Evolutionary conservation across 2,329 filamentous ascomycete genomes (phyloP), one percentile per base, ranked within the genome.

Genomic region (Colletotrichum tamarilloi): DNA sequence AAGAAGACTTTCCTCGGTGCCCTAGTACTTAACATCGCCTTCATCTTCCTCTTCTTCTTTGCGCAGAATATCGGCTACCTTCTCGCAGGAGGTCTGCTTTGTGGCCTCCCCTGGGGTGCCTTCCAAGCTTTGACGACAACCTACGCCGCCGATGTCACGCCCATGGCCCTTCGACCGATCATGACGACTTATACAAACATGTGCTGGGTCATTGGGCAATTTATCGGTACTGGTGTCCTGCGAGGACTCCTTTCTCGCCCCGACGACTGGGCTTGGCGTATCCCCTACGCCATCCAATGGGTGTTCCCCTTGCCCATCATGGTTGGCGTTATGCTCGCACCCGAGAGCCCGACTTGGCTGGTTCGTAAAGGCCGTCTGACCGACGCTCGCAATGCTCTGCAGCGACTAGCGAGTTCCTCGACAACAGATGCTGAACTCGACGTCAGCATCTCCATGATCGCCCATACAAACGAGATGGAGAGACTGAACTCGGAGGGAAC

Each of bases 211-310:
- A 80, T 85, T 9, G 85, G 85, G 1, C 83, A 85, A 64, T 76
- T 86, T 12, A 76, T 84, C 2, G 79, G 78, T 0, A 79, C 80
- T 1, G 82, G 80, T 0, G 80, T 85, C 3, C 78, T 84, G 19
- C 78, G 80, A 24, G 79, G 76, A 5, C 76, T 85, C 4, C 68
- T 82, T 3, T 70, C 78, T 35, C 75, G 78, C 5, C 75, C 74
- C 0, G 78, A 80, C 0, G 74, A 85, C 64, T 83, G 81, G 81
- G 78, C 79, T 3, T 84, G 82, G 67, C 78, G 81, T 2, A 81
- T 79, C 5, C 84, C 84, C 0, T 86, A 83, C 62, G 84, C 79
- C 1, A 64, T 85, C 5, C 84, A 86, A 76, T 86, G 84, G 84
- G 77, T 49, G 1, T 49, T 81, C 75, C 80, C 82, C 0, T 75